These are phyloP conservation scores for Hortiboletus rubellus DNA, from an alignment of 1,284 basidiomycete genomes.

Conservation along the genomic window DNA sequence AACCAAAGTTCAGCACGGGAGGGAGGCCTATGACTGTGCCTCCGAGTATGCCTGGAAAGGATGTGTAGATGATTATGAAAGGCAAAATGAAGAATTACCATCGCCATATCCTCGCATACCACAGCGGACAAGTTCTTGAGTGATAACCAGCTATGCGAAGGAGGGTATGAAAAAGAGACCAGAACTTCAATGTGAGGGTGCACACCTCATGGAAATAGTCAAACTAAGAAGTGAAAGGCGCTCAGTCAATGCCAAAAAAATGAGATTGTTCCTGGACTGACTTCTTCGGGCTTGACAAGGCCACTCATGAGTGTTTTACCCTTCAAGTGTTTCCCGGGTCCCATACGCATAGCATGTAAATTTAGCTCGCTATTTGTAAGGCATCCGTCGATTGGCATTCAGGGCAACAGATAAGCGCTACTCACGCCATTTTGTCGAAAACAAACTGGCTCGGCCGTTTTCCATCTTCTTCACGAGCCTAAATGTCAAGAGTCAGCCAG, in stretches of 20 bases:
- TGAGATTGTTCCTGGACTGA: conserved; percentile 33
- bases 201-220: conserved; percentile 81
- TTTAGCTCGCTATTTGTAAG: conserved; percentile 53
- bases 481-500: conserved; percentile 9
- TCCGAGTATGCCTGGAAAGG: conserved; percentile 55
- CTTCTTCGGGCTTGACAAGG: conserved; percentile 83
- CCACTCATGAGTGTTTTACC: conserved; percentile 82
- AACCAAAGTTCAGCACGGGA: conserved; percentile 83
- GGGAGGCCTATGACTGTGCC: conserved; percentile 81
- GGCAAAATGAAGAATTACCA: conserved; percentile 32
- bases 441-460: conserved; percentile 68
- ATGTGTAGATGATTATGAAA: neutral
- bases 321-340: conserved; percentile 81
- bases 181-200: neutral
- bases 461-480: conserved; percentile 75
- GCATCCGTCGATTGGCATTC: neutral
- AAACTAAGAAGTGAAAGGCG: conserved; percentile 39
- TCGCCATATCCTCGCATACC: conserved; percentile 76
- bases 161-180: conserved; percentile 1
- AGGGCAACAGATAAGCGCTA: conserved; percentile 4
- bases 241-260: neutral
- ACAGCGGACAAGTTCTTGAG: conserved; percentile 79
- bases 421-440: conserved; percentile 70
- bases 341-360: conserved; percentile 88
- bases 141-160: conserved; percentile 66